Evolutionary conservation across 257 asterid species (phyloP).

Genomic region (Solanum okadae): DNA sequence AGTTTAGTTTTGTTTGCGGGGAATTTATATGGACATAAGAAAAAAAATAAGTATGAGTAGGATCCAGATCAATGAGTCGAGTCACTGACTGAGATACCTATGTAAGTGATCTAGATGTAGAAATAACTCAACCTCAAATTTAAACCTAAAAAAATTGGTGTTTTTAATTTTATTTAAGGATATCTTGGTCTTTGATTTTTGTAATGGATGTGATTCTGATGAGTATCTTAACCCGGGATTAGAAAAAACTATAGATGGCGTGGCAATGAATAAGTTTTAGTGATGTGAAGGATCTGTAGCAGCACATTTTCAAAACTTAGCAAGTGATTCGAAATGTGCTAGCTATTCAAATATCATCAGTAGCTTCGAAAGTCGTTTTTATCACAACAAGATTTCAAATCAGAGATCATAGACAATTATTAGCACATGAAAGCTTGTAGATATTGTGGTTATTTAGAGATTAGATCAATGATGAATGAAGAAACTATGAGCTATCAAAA

Average conservation of each 20-base stretch:
- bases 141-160: background rate
- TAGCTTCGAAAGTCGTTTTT: no score
- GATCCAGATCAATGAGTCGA: background rate
- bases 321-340: background rate
- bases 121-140: no score
- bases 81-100: no score
- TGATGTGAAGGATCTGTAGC: background rate
- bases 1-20: no score
- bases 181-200: no score
- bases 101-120: no score
- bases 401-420: no score
- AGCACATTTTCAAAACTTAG: background rate
- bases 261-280: background rate
- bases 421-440: background rate
- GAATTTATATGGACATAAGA: background rate
- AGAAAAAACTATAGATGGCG: no score
- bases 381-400: background rate
- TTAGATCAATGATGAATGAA: background rate
- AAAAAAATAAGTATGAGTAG: background rate
- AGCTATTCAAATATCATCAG: no score
- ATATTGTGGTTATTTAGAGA: no score
- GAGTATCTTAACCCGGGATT: background rate
- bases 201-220: background rate
- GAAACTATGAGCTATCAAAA: background rate
- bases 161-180: background rate